Base-by-base conservation (phyloP, 2,329 filamentous ascomycete genomes). In the Dissoconium aciculare region DNA sequence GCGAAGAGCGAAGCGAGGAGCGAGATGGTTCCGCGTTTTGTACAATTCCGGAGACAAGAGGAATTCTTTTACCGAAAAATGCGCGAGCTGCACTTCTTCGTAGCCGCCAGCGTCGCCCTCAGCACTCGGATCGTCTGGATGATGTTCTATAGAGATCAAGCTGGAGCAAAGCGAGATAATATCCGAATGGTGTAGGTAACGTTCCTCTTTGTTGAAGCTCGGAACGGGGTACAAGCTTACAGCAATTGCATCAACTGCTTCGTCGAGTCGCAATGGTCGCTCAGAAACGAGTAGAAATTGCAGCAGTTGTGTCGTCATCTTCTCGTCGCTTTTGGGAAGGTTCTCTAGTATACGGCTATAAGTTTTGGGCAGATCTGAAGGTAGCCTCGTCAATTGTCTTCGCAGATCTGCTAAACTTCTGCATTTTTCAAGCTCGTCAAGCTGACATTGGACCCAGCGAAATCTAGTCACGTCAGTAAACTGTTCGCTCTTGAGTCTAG, bases 381-480 rank as follows among this genome's bases (percentile, higher is more conserved):
- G 19, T n/a, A n/a, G 19, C 19, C n/a, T 23, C 19, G 19, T 8
- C n/a, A 23, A 23, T 23, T 23, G 8, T 23, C 8, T 23, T 23
- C 19, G n/a, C n/a, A 23, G 19, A 8, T 23, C n/a, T 23, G 19
- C n/a, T n/a, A n/a, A 23, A n/a, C 19, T 23, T 23, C n/a, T n/a
- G 19, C 19, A 23, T 8, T 23, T 23, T n/a, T n/a, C 8, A 23
- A n/a, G n/a, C n/a, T n/a, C n/a, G n/a, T n/a, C n/a, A n/a, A 23
- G 8, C 19, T 23, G 19, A 23, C 19, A 23, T 8, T 23, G n/a
- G 8, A n/a, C 19, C 19, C 43, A 47, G 13, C 43, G 32, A 15
- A 44, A 47, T 43, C 43, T 47, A 15, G 4, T 8, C 10, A 16
- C 12, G 11, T 8, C 19, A 23, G n/a, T 23, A n/a, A 23, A 23